Percentiles rank a stretch among this genome's conserved stretches.
These are phyloP conservation scores for Luffa acutangula DNA, from an alignment of 306 rosid genomes.

Conservation along the genomic window DNA sequence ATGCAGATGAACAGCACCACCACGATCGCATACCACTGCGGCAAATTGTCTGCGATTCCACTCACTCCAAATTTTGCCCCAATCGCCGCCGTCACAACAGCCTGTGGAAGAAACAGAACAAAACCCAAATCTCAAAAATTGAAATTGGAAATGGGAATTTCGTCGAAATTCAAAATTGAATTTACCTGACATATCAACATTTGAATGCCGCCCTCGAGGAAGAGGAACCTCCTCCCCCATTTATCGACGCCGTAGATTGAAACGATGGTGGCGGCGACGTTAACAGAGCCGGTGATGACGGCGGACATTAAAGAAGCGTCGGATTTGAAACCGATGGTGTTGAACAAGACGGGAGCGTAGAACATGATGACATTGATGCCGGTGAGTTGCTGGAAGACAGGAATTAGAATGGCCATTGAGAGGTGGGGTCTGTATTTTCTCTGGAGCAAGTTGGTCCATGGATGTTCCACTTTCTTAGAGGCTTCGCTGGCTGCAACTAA, in stretches of 20 bases:
- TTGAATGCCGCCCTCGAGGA: conserved; percentile 73
- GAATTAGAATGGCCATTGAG: conserved; percentile 52
- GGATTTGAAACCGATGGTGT: conserved; percentile 55
- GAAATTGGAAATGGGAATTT: no score
- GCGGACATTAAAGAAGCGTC: conserved; percentile 82
- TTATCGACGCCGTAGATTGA: conserved; percentile 82
- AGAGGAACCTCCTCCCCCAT: conserved; percentile 84
- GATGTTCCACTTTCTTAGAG: conserved; percentile 45
- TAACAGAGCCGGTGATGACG: conserved; percentile 77
- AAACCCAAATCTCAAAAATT: background rate
- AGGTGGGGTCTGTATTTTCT: conserved; percentile 80
- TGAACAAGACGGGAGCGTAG: conserved; percentile 72
- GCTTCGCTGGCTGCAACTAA: conserved; percentile 63
- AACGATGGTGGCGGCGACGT: conserved; percentile 51
- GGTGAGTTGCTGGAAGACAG: conserved; percentile 79
- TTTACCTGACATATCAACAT: conserved; percentile 83
- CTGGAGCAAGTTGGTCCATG: conserved; percentile 55
- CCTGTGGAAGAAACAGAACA: conserved; percentile 15
- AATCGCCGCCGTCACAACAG: conserved; percentile 48
- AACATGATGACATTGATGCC: conserved; percentile 93
- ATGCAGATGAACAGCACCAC: conserved; percentile 87
- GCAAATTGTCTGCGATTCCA: conserved; percentile 58
- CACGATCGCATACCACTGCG: conserved; percentile 79
- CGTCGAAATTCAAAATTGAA: background rate
- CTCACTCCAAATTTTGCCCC: conserved; percentile 65